Base-by-base conservation (phyloP, 257 asterid species). In the Solanum bukasovii region DNA sequence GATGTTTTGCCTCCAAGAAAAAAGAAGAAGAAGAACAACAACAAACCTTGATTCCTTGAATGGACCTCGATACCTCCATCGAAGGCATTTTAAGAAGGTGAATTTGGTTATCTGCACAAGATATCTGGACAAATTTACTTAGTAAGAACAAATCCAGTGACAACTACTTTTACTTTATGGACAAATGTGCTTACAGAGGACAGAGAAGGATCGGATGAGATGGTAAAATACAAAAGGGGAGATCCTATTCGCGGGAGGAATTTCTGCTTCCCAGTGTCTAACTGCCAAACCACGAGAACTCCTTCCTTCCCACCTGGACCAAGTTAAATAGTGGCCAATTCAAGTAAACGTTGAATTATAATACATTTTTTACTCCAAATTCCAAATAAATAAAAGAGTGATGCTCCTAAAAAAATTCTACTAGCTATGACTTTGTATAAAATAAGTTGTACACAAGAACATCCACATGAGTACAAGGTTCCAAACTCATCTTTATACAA, bases 261-360 rank as follows among this genome's bases (percentile, higher is more conserved):
- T 75, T 91, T 96, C 87, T 95, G 95, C 92, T 94, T 97, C 88
- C 99, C 99, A 14, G 98, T 94, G 87, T 95, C 99, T 81, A 97
- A 89, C 94, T 96, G 99, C 99, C 99, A 96, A 81, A 94, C 96
- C 89, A 97, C 99, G 83, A 97, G 92, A 90, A 96, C 99, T 52
- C 99, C 99, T 92, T 97, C 99, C 89, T 86, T 92, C 86, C 99
- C 99, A 90, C 99, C 99, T 96, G 90, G 70, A 89, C 87, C 44
- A 42, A 86, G 81, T 79, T 44, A 75, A 88, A 88, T 49, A 77
- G 59, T 38, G 37, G 70, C 20, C 5, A 49, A 81, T 29, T 46
- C 27, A 49, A 81, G 70, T 5, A 46, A 27, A 49, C 85, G 23
- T 29, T 33, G 29, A 46, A 81, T 3, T 18, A 49, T 29, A 81